Conservation (phyloP, 306 rosid species). For the Abrus pulchellus region DNA sequence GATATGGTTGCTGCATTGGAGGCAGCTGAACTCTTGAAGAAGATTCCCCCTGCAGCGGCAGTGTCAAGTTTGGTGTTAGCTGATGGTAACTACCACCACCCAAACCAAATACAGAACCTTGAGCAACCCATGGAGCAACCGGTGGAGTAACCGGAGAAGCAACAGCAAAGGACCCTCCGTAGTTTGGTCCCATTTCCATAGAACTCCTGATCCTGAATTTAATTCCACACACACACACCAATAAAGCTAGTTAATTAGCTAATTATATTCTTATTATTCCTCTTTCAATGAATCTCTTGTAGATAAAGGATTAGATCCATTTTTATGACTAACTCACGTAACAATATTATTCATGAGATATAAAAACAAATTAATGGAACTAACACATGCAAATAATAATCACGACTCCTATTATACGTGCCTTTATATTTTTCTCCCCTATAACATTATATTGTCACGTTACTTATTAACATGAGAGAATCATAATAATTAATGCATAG, state of each 20-base stretch:
- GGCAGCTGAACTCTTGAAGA: constrained; percentile 10
- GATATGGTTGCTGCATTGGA: background rate
- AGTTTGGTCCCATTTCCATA: background rate
- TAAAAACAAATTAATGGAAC: too few species aligned
- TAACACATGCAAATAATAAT: too few species aligned
- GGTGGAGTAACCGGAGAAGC: background rate
- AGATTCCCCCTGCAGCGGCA: background rate
- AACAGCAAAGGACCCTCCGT: background rate
- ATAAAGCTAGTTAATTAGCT: background rate
- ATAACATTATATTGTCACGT: too few species aligned
- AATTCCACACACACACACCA: background rate
- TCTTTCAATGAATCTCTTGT: too few species aligned
- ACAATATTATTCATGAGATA: too few species aligned
- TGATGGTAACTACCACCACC: background rate
- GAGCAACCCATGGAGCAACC: background rate
- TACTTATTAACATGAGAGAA: too few species aligned
- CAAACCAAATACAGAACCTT: background rate
- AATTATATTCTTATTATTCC: background rate
- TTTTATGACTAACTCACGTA: too few species aligned
- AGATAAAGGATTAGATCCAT: too few species aligned
- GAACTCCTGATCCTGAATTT: constrained; percentile 16
- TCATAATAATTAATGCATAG: background rate
- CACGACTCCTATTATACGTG: too few species aligned
- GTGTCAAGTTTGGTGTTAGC: background rate
- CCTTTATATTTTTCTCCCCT: too few species aligned